Evolutionary conservation across 2,329 filamentous ascomycete genomes (phyloP).

Genomic region (Arthrobotrys musiformis): DNA sequence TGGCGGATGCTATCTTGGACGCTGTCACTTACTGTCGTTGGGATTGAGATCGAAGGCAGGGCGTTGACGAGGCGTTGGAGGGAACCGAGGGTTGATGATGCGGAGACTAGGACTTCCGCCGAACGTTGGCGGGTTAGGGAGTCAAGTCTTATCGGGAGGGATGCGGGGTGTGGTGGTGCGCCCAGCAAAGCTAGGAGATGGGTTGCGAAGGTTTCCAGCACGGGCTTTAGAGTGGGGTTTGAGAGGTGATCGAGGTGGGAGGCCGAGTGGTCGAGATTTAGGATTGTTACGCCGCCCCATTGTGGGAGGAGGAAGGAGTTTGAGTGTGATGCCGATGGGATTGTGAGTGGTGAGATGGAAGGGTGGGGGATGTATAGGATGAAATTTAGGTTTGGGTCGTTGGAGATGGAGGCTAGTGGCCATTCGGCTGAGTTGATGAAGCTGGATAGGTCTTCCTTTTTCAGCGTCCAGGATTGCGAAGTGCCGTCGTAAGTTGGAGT

Average conservation of each 20-base stretch:
- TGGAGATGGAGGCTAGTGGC: slow-evolving; percentile 93
- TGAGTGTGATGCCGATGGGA: slow-evolving; percentile 67
- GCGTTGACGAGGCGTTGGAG: slow-evolving; percentile 85
- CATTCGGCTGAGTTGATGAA: slow-evolving; percentile 99
- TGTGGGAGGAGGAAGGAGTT: slow-evolving; percentile 74
- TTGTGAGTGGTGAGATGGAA: slow-evolving; percentile 70
- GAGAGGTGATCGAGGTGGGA: slow-evolving; percentile 68
- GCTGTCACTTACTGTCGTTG: slow-evolving; percentile 83
- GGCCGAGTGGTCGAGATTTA: slow-evolving; percentile 68
- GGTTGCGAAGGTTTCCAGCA: slow-evolving; percentile 88
- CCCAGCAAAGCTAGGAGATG: slow-evolving; percentile 90
- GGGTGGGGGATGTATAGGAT: slow-evolving; percentile 87
- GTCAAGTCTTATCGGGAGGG: slow-evolving; percentile 83
- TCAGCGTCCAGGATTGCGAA: slow-evolving; percentile 73
- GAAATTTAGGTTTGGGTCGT: slow-evolving; percentile 94
- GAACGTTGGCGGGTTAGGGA: slow-evolving; percentile 86
- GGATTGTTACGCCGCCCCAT: slow-evolving; percentile 83
- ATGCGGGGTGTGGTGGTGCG: slow-evolving; percentile 79
- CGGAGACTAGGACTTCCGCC: slow-evolving; percentile 84
- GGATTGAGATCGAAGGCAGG: slow-evolving; percentile 90
- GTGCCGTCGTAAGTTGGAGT: slow-evolving; percentile 69
- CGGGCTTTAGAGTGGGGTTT: slow-evolving; percentile 75
- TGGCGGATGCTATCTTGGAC: slow-evolving; percentile 82
- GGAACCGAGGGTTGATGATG: slow-evolving; percentile 92
- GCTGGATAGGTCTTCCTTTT: slow-evolving; percentile 86